phyloP scores from a whole-genome alignment of 2,329 filamentous ascomycete genomes.

The Dryadomyces quercivorus region DNA sequence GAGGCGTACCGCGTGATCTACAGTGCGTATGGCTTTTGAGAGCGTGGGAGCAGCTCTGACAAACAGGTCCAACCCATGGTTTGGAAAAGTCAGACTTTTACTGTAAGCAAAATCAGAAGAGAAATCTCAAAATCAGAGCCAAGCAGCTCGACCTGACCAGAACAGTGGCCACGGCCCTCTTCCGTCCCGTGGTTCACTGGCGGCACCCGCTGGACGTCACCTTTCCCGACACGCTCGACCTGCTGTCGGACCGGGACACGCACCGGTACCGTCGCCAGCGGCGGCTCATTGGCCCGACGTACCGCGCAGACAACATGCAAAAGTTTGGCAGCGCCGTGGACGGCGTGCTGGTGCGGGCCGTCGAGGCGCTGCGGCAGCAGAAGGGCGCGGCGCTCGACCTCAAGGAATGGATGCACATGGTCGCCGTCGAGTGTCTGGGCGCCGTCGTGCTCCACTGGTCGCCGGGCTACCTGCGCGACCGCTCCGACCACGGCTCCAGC shows the following conservation, averaged over 20 bases:
- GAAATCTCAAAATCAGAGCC: neutral
- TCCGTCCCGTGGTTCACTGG: conserved; percentile 29
- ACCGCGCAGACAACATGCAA: conserved; percentile 28
- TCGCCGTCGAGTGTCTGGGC: conserved; percentile 38
- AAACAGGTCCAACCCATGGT: conserved; percentile 30
- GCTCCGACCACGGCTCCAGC: conserved; percentile 34
- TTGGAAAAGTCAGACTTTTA: conserved; percentile 42
- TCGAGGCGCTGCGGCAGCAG: conserved; percentile 24
- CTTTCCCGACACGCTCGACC: conserved; percentile 32
- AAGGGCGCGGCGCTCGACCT: conserved; percentile 30
- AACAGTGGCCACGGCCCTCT: conserved; percentile 32
- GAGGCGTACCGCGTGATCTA: conserved; percentile 37
- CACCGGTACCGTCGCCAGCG: conserved; percentile 35
- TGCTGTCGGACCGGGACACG: conserved; percentile 35
- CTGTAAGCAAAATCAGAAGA: conserved; percentile 19
- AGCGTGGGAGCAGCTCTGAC: neutral
- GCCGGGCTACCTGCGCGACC: conserved; percentile 30
- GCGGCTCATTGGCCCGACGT: conserved; percentile 35
- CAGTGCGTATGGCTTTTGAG: conserved; percentile 18
- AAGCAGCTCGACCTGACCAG: neutral
- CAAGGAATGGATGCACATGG: conserved; percentile 45
- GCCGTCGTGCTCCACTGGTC: conserved; percentile 40
- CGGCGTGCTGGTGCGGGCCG: conserved; percentile 22
- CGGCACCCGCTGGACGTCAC: conserved; percentile 18
- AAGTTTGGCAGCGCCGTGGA: conserved; percentile 30